Conservation (phyloP, 352 stramenopile genomes). For the Pythium sp. region DNA sequence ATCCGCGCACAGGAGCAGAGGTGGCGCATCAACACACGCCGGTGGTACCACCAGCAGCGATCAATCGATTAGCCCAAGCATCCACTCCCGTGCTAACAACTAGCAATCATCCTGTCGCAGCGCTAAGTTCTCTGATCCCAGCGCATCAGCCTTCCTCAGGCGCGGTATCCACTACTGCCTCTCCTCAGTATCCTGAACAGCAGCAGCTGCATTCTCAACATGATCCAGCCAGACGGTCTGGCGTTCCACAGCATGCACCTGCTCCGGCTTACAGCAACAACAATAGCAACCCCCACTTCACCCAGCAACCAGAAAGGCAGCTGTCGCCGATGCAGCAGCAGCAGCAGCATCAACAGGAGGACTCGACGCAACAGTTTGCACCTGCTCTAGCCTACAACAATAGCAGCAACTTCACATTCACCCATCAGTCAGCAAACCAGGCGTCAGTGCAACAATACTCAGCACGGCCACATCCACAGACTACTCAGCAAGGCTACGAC, state of each 20-base stretch:
- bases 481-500: not conserved
- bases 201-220: not conserved
- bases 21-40: not conserved
- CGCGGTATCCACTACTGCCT: no score
- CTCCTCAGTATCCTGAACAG: conserved; percentile 1
- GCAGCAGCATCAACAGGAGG: not conserved
- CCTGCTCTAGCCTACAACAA: not conserved
- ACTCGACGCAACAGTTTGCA: not conserved
- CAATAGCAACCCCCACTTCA: not conserved
- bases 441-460: not conserved
- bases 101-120: not conserved
- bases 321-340: not conserved
- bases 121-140: not conserved
- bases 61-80: not conserved
- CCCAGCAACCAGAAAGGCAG: not conserved
- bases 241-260: not conserved
- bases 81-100: not conserved
- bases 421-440: not conserved
- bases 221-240: not conserved
- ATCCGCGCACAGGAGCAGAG: not conserved
- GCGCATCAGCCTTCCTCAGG: not conserved
- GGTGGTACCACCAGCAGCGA: not conserved
- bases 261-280: not conserved
- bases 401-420: not conserved
- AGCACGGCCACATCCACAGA: not conserved